Evolutionary conservation across 2,329 filamentous ascomycete species (phyloP).

Genomic region (Botrytis fragariae): DNA sequence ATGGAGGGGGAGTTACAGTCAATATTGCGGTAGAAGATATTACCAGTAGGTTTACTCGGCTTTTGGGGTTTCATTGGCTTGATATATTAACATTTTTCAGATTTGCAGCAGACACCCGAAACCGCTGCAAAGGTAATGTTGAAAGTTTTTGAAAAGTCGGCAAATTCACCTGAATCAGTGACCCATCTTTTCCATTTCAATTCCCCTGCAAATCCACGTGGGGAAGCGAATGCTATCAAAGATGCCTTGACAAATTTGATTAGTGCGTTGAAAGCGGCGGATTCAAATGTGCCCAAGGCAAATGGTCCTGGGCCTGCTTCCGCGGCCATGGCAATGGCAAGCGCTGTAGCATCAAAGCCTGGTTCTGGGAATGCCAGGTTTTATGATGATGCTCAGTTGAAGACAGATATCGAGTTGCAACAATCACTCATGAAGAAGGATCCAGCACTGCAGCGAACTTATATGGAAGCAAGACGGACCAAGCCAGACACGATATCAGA

Average conservation of each 20-base stretch:
- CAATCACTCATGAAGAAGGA: conserved; percentile 85
- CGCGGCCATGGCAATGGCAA: conserved; percentile 75
- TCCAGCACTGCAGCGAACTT: conserved; percentile 72
- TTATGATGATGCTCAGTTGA: conserved; percentile 79
- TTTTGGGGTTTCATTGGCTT: conserved; percentile 17
- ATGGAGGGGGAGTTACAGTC: conserved; percentile 60
- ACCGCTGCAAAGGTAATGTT: conserved; percentile 88
- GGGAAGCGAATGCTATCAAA: conserved; percentile 82
- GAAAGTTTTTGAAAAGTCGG: conserved; percentile 77
- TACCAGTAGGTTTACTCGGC: conserved; percentile 63
- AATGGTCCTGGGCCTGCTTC: conserved; percentile 49
- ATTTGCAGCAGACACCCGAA: conserved; percentile 92
- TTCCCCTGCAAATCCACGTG: conserved; percentile 68
- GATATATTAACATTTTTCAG: conserved; percentile 45
- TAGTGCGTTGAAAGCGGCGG: conserved; percentile 49
- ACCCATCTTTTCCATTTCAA: conserved; percentile 89
- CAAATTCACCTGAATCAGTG: conserved; percentile 57
- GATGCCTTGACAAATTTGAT: conserved; percentile 78
- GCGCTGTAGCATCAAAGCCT: conserved; percentile 56
- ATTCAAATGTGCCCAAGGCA: conserved; percentile 36
- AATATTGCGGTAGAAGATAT: conserved; percentile 73
- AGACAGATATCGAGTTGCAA: conserved; percentile 77
- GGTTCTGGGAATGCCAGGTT: conserved; percentile 54
- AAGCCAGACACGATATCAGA: conserved; percentile 83
- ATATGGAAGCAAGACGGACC: conserved; percentile 77